Evolutionary conservation across 129 eudicot genomes (phyloP), one percentile per base, ranked within the genome.

Genomic region (Pseudognaphalium luteoalbum): DNA sequence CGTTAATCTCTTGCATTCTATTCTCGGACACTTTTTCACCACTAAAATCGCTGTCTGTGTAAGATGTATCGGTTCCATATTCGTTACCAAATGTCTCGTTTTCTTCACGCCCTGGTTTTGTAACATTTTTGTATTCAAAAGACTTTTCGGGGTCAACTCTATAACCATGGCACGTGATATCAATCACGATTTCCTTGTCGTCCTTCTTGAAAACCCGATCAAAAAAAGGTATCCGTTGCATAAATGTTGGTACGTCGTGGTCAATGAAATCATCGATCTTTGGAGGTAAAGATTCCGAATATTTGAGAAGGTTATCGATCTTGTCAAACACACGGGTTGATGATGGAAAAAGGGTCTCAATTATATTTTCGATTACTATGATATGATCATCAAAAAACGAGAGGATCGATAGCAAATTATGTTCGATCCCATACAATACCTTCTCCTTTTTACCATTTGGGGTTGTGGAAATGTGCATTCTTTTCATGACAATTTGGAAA

Each of bases 371-470:
- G 1, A 80, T n/a, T 1, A 51, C 56, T 11, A 91, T 71, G n/a
- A 91, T 85, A n/a, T 81, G 84, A 72, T 88, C 90, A 78, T 91
- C 97, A 3, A 77, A 50, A 70, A 76, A 81, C 9, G 86, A 84
- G 1, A 88, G 86, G 56, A 86, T 68, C 16, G 84, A 77, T 10
- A 88, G 82, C 80, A 76, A 81, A 5, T 84, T 82, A 42, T 70
- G 64, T 59, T 72, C 74, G 30, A 86, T 47, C 12, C 66, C 50
- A 32, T 47, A 62, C 60, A 87, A 17, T 7, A 88, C 5, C 21
- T 37, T 85, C 25, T 76, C 68, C n/a, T 61, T 68, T 22, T 84
- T 51, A 41, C 91, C 91, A 2, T 79, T 56, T 3, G 85, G 85
- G 4, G 68, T 82, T 60, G 80, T 65, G 70, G 70, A 50, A 57